A percentile compares a stretch with the other conserved stretches of the same genome.
Conservation (phyloP, 148 eudicot species). For the Rhododendron mucronatum region DNA sequence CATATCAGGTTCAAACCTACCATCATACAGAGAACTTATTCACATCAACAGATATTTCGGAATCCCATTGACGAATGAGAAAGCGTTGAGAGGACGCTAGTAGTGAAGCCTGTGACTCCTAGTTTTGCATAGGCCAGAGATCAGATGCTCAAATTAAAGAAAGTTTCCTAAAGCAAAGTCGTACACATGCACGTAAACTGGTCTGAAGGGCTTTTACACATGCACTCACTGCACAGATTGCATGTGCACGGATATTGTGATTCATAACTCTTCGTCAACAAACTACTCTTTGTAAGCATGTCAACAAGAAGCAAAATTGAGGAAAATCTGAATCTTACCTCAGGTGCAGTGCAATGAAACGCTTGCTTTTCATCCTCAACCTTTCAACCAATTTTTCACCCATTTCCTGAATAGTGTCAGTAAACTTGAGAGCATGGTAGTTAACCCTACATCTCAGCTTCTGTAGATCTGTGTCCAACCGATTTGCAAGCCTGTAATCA, state of each 20-base stretch:
- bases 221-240: not conserved
- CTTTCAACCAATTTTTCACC: slow-evolving; percentile 64
- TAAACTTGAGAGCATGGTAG: slow-evolving; percentile 72
- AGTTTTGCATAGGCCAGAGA: not conserved
- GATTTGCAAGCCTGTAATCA: slow-evolving; percentile 78
- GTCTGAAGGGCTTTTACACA: not conserved
- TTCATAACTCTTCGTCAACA: not conserved
- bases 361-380: slow-evolving; percentile 72
- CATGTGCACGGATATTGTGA: not conserved
- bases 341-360: slow-evolving; percentile 69
- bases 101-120: not conserved
- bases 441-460: slow-evolving; percentile 87
- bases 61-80: not conserved
- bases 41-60: not conserved
- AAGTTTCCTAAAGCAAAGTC: not conserved
- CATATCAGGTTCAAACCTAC: slow-evolving; percentile 93
- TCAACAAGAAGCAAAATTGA: slow-evolving; percentile 8
- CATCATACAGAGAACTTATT: slow-evolving; percentile 4
- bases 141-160: not conserved
- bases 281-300: not conserved
- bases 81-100: not conserved
- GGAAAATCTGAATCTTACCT: slow-evolving; percentile 35
- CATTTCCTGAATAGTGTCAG: slow-evolving; percentile 60
- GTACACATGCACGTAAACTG: slow-evolving; percentile 1
- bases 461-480: slow-evolving; percentile 55